Conservation (phyloP, 306 rosid species). For the Cyamopsis tetragonoloba region DNA sequence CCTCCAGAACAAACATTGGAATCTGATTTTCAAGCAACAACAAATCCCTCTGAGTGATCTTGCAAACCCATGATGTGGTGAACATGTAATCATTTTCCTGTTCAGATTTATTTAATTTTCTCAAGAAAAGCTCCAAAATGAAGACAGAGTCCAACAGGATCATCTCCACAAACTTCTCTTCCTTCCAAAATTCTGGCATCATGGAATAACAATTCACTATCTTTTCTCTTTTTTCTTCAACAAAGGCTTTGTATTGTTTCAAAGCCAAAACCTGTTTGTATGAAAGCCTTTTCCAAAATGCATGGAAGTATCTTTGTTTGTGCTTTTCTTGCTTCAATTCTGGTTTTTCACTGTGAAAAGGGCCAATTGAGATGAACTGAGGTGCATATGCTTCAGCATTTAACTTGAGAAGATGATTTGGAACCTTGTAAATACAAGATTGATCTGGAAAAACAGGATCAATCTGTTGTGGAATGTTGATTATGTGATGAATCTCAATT, state of each 20-base stretch:
- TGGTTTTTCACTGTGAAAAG: slow-evolving; percentile 8
- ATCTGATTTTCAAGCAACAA: slow-evolving; percentile 25
- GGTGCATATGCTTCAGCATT: slow-evolving; percentile 24
- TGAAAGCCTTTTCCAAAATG: slow-evolving; percentile 20
- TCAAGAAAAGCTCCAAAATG: slow-evolving; percentile 28
- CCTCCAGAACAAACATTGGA: slow-evolving; percentile 32
- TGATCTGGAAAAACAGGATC: slow-evolving; percentile 3
- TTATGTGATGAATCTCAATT: slow-evolving; percentile 16
- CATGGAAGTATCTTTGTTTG: slow-evolving; percentile 28
- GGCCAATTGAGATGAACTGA: slow-evolving; percentile 30
- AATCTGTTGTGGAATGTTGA: slow-evolving; percentile 19
- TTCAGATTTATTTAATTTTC: not conserved
- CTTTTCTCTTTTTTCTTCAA: not conserved
- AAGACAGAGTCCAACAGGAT: slow-evolving; percentile 26
- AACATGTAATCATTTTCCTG: slow-evolving; percentile 21
- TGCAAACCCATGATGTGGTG: slow-evolving; percentile 25
- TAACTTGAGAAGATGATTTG: slow-evolving; percentile 7
- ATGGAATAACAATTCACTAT: slow-evolving; percentile 15
- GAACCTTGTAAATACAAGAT: slow-evolving; percentile 36
- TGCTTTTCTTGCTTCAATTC: slow-evolving; percentile 19
- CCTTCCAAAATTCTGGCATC: not conserved
- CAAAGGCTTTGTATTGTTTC: not conserved
- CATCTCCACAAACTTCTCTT: slow-evolving; percentile 4
- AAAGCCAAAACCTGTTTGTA: slow-evolving; percentile 5
- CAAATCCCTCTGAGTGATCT: slow-evolving; percentile 20